These are phyloP conservation scores for Cladosporium oxysporum DNA, from an alignment of 2,329 filamentous ascomycete species.

Conservation along the genomic window DNA sequence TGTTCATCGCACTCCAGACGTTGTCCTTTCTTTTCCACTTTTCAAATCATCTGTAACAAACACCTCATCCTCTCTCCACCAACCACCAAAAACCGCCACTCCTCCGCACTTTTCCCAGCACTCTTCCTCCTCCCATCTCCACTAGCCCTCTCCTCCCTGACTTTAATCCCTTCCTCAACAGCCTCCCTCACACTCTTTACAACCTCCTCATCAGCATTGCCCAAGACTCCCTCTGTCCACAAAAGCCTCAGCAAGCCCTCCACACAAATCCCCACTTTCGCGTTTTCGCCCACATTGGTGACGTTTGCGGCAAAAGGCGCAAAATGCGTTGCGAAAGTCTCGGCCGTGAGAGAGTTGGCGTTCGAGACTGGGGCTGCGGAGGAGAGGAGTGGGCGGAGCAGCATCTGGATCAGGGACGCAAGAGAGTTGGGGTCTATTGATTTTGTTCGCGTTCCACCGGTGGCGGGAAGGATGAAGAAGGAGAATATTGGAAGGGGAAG, in stretches of 20 bases:
- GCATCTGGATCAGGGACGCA: constrained; percentile 54
- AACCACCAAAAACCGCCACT: constrained; percentile 36
- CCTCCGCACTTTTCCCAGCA: constrained; percentile 38
- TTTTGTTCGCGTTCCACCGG: not conserved
- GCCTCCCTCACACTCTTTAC: constrained; percentile 45
- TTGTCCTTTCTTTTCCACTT: not conserved
- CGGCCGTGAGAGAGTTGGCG: constrained; percentile 49
- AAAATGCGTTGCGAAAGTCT: constrained; percentile 60
- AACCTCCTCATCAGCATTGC: constrained; percentile 23
- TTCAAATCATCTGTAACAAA: constrained; percentile 15
- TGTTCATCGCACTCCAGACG: not conserved
- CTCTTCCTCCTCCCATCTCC: constrained; percentile 49
- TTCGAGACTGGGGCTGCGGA: constrained; percentile 42
- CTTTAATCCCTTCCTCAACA: constrained; percentile 55
- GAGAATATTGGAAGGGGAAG: constrained; percentile 61
- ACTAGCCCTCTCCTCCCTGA: constrained; percentile 47
- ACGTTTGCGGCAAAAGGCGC: constrained; percentile 66
- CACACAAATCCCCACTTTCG: constrained; percentile 68
- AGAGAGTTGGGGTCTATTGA: constrained; percentile 41
- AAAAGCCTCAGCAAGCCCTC: constrained; percentile 65
- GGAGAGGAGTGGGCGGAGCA: constrained; percentile 52
- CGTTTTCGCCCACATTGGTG: constrained; percentile 65
- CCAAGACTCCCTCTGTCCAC: constrained; percentile 36
- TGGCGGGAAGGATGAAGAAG: constrained; percentile 52
- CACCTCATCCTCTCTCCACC: constrained; percentile 38